phyloP scores from a whole-genome alignment of 192 early-diverging fungal genomes.

The Spinellus fusiger region DNA sequence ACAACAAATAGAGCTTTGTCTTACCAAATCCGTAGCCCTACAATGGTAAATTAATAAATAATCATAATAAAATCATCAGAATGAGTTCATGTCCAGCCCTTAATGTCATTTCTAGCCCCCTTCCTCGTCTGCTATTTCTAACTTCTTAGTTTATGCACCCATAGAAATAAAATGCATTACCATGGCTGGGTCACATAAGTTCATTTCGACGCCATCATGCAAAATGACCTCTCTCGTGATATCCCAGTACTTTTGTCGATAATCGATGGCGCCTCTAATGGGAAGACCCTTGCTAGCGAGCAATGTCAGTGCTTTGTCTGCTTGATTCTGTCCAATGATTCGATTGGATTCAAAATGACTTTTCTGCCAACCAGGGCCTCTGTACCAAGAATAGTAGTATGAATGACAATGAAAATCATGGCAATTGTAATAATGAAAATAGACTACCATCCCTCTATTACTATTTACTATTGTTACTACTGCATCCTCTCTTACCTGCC shows the following conservation, averaged over 20 bases:
- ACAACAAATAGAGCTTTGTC: neutral
- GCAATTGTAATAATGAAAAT: neutral
- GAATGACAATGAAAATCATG: no score
- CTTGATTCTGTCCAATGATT: conserved; percentile 31
- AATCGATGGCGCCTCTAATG: conserved; percentile 19
- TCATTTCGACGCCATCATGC: conserved; percentile 1
- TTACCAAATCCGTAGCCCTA: conserved; percentile 37
- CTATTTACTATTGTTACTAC: neutral
- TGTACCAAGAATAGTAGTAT: neutral
- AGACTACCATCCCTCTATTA: neutral
- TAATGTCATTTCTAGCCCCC: no score
- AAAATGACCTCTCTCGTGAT: conserved; percentile 11
- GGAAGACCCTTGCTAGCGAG: neutral
- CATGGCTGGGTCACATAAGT: conserved; percentile 27
- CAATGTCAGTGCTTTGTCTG: conserved; percentile 21
- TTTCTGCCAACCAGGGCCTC: conserved; percentile 22
- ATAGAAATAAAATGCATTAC: neutral
- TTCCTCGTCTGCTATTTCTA: no score
- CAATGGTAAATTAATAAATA: conserved; percentile 35
- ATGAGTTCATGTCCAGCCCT: no score
- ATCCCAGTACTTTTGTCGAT: conserved; percentile 14
- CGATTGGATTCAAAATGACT: conserved; percentile 25
- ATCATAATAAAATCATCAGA: neutral
- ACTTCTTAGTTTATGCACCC: neutral
- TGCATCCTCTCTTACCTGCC: conserved; percentile 11